Percentiles rank a stretch among this genome's conserved stretches.
Evolutionary conservation across 176 grass and related monocot genomes (phyloP).

Genomic region (Zoysia pacifica): DNA sequence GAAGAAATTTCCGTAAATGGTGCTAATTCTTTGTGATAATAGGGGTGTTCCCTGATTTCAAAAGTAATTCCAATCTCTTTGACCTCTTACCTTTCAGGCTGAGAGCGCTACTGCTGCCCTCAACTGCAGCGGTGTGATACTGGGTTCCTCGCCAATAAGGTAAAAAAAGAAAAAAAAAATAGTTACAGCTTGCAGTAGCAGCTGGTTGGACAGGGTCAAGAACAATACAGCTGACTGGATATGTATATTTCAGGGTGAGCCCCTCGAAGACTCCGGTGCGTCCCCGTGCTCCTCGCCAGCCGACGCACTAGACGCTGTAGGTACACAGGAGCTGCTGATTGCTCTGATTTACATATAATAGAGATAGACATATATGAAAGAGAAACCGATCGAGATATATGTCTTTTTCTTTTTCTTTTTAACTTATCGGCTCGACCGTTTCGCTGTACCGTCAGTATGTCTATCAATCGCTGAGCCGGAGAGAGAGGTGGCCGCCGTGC

Average conservation of each 20-base stretch:
- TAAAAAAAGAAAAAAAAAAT: conserved; percentile 38
- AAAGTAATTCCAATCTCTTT: conserved; percentile 6
- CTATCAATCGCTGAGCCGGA: background rate
- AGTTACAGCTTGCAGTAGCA: background rate
- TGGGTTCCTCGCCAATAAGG: conserved; percentile 96
- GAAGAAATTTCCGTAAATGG: background rate
- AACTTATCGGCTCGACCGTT: conserved; percentile 43
- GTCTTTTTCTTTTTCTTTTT: conserved; percentile 44
- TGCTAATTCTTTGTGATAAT: conserved; percentile 5
- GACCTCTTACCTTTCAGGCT: conserved; percentile 60
- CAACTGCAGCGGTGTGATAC: conserved; percentile 90
- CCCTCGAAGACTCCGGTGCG: conserved; percentile 98
- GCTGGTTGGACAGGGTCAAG: background rate
- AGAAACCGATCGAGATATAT: conserved; percentile 50
- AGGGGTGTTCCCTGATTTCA: background rate
- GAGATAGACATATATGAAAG: conserved; percentile 68
- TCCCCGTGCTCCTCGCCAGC: conserved; percentile 71
- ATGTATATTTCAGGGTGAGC: conserved; percentile 75
- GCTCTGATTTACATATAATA: conserved; percentile 74
- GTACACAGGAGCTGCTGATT: conserved; percentile 69
- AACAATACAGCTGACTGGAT: background rate
- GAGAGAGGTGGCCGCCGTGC: background rate
- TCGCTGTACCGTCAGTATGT: conserved; percentile 37
- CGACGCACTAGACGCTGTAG: conserved; percentile 74
- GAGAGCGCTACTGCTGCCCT: conserved; percentile 98